Conservation (phyloP, 805 yeast species). For the Hanseniaspora occidentalis region DNA sequence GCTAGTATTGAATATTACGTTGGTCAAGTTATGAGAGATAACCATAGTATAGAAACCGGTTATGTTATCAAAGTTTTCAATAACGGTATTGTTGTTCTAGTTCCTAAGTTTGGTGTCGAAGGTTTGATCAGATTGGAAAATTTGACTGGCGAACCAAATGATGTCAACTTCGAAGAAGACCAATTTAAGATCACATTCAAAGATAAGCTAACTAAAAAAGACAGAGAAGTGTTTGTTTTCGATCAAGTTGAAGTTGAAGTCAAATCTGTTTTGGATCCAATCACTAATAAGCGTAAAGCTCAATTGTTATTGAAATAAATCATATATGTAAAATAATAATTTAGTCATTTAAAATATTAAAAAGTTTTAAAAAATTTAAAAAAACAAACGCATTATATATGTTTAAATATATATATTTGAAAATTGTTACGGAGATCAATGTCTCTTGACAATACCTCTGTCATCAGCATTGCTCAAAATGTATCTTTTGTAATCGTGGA, state of each 20-base stretch:
- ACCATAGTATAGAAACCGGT: slow-evolving; percentile 73
- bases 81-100: slow-evolving; percentile 89
- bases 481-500: slow-evolving; percentile 81
- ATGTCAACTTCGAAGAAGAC: slow-evolving; percentile 66
- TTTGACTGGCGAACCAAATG: slow-evolving; percentile 48
- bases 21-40: slow-evolving; percentile 90
- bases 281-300: slow-evolving; percentile 87
- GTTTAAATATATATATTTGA: background rate
- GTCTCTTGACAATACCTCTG: slow-evolving; percentile 85
- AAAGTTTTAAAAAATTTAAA: background rate
- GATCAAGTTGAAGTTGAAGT: slow-evolving; percentile 80
- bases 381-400: background rate
- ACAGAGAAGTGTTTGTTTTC: slow-evolving; percentile 54
- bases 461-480: slow-evolving; percentile 66
- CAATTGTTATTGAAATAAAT: slow-evolving; percentile 46
- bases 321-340: background rate
- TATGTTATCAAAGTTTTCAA: slow-evolving; percentile 84
- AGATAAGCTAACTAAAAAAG: slow-evolving; percentile 30
- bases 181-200: slow-evolving; percentile 52
- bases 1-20: slow-evolving; percentile 96
- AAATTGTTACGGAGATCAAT: no score
- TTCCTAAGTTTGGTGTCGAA: slow-evolving; percentile 93
- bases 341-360: background rate
- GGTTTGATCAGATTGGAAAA: slow-evolving; percentile 77
- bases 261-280: slow-evolving; percentile 68